Base-by-base conservation (phyloP, 1,284 basidiomycete species). In the Takashimella tepidaria region DNA sequence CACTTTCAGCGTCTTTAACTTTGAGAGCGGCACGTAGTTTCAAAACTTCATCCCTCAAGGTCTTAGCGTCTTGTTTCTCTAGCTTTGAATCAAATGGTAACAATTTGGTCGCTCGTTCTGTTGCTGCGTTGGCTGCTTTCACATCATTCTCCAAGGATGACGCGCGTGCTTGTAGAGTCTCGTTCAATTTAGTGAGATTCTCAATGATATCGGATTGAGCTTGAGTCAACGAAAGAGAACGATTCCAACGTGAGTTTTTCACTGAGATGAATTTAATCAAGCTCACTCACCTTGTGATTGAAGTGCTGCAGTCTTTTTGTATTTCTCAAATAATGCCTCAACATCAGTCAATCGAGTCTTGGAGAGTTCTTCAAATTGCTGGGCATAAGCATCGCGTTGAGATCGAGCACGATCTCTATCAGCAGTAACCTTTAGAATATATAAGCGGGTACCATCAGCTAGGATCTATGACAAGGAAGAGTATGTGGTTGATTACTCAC, bases 291-390 rank as follows among this genome's bases (percentile, higher is more conserved):
- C 64, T 40, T 66, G 64, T 0, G 69, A 57, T 6, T 64, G 60
- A 3, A 61, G 45, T 13, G 66, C 69, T 1, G 67, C 58, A 19
- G 66, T 66, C 42, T 63, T 57, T 60, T 72, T 71, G 54, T 64
- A 73, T 52, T 67, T 71, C 24, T 62, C 67, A 19, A 71, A 64
- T n/a, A 69, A 43, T 4, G 31, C 51, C 44, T 74, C 73, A 0
- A 54, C 47, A 1, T 61, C 66, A 2, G 63, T 66, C n/a, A 59
- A 56, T 19, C 67, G 59, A 19, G 66, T 45, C 19, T 64, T 66
- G 2, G 69, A 66, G 43, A 76, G 54, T 43, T 74, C 69, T 45
- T 74, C 72, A 49, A 76, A 73, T 57, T 76, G 74, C 50, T 67
- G 69, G 1, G 67, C 58, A 40, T 66, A 70, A 1, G 58, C 58